phyloP scores from a whole-genome alignment of 1,139 yeast species.

The Pichia cactophila region DNA sequence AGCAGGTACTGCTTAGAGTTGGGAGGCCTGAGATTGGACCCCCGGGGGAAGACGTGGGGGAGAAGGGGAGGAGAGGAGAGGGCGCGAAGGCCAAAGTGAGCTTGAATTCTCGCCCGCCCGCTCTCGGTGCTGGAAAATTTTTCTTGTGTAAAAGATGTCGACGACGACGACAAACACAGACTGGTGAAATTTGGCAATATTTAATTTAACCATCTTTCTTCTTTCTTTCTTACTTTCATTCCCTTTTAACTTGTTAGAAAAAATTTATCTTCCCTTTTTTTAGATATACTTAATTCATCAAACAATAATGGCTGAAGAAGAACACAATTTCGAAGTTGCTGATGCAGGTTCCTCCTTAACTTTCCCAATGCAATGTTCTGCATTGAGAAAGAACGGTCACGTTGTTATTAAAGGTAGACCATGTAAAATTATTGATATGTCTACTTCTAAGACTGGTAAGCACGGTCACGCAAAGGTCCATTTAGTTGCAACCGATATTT shows the following conservation, averaged over 20 bases:
- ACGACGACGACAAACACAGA: not conserved
- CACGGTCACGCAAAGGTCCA: constrained; percentile 99
- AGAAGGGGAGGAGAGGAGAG: not conserved
- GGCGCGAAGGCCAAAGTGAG: not conserved
- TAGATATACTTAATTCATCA: not conserved
- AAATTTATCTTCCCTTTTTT: not conserved
- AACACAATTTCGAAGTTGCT: constrained; percentile 93
- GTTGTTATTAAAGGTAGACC: constrained; percentile 99
- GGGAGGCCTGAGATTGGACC: no score
- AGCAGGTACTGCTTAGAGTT: no score
- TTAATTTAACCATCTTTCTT: constrained; percentile 1
- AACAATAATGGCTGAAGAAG: constrained; percentile 66
- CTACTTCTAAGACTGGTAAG: constrained; percentile 99
- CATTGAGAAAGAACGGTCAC: constrained; percentile 99
- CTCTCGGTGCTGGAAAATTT: not conserved
- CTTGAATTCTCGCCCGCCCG: not conserved
- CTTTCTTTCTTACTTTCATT: not conserved
- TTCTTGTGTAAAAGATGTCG: not conserved
- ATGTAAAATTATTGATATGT: constrained; percentile 99
- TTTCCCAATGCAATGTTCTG: constrained; percentile 99
- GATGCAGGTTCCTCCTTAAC: constrained; percentile 99
- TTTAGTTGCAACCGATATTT: constrained; percentile 96
- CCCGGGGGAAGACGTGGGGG: not conserved
- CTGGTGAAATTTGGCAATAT: not conserved
- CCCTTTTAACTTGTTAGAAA: not conserved